Evolutionary conservation across 495 filamentous ascomycete species (phyloP), one percentile per base, ranked within the genome.

Genomic region (Lophium mytilinum): DNA sequence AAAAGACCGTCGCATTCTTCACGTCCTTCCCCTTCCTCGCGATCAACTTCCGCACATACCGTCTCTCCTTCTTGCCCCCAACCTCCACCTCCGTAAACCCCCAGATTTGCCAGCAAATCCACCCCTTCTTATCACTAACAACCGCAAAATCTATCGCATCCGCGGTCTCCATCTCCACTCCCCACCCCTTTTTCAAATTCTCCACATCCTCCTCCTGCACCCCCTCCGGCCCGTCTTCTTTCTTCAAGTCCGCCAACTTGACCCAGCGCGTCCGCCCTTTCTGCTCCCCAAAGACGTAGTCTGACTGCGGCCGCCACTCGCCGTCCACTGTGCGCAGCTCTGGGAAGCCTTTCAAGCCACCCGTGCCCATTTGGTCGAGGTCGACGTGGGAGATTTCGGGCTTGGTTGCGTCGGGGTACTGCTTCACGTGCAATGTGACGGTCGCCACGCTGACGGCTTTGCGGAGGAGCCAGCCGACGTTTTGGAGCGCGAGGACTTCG

Each of bases 211-310:
- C 62, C 10, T 66, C 72, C 47, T 8, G 71, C 0, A 78, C 80
- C 8, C 58, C 69, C 53, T 83, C 77, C 11, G 61, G 71, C 55
- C 80, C 76, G 7, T 62, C 71, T 53, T 78, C 74, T 43, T 80
- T 76, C 11, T 69, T 57, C 53, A 73, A 19, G 1, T 65, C 64
- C 1, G 34, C 55, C 6, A 69, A 49, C 17, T 70, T 67, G 50
- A 83, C 43, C 62, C 79, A 83, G n/a, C 80, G 76, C 34, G 76
- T 80, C 52, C 79, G 74, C 24, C 86, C 89, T 18, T 71, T 69
- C 40, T 95, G 72, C 12, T 71, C 72, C 15, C 93, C 92, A 66
- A 96, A 97, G 53, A 96, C 78, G 72, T 83, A 80, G 73, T 96
- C 92, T 18, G 69, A 70, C 72, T 92, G 89, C 45, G 81, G 78